A percentile compares a stretch with the other conserved stretches of the same genome.
These are phyloP conservation scores for Akanthomyces muscarius DNA, from an alignment of 2,329 filamentous ascomycete species.

Conservation along the genomic window DNA sequence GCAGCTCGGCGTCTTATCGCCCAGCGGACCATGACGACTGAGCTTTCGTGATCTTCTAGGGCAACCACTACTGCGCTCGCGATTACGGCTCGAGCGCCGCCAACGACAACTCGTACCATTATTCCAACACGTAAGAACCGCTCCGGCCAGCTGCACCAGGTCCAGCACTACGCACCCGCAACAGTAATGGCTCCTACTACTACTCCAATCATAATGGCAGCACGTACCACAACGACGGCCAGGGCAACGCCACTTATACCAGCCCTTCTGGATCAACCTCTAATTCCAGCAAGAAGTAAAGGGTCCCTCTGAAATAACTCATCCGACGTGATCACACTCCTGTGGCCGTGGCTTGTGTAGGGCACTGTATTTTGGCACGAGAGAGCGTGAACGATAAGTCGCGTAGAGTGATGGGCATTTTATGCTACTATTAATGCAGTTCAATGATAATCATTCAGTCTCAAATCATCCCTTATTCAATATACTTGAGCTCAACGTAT, in stretches of 20 bases:
- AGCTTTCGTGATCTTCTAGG: constrained; percentile 36
- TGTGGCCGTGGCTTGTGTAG: neutral
- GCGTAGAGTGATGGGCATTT: neutral
- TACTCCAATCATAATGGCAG: constrained; percentile 67
- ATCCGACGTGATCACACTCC: neutral
- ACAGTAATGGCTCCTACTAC: constrained; percentile 65
- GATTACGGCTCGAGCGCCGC: constrained; percentile 55
- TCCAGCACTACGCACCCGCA: neutral
- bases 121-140: constrained; percentile 55
- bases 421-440: neutral
- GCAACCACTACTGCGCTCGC: constrained; percentile 64
- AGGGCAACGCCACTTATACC: constrained; percentile 58
- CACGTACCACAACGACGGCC: constrained; percentile 63
- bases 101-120: constrained; percentile 62
- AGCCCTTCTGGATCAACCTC: constrained; percentile 41
- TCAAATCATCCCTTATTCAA: neutral
- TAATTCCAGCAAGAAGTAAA: constrained; percentile 27
- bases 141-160: neutral
- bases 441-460: neutral
- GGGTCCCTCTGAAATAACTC: no score
- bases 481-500: neutral
- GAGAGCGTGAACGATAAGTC: no score
- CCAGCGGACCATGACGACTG: neutral
- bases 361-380: neutral
- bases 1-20: constrained; percentile 34